Evolutionary conservation across 305 asterid species (phyloP).

Genomic region (Fraxinus latifolia): DNA sequence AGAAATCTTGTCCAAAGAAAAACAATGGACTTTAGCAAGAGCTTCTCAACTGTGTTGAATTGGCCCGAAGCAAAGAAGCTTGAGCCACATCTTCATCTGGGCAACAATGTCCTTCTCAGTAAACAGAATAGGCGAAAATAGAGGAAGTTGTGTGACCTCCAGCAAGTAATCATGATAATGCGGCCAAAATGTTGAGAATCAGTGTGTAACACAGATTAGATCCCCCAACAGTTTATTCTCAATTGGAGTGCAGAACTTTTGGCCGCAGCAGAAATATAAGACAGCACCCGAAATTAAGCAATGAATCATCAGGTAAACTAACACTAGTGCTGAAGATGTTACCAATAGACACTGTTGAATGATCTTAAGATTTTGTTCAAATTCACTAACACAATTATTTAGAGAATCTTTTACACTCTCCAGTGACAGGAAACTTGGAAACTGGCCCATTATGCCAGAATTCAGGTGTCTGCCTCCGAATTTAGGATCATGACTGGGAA

Average conservation of each 20-base stretch:
- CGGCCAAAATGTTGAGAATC: conserved; percentile 71
- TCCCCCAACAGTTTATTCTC: conserved; percentile 99
- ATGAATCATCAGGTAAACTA: conserved; percentile 56
- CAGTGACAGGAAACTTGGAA: conserved; percentile 55
- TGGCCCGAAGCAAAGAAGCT: conserved; percentile 55
- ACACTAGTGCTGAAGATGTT: conserved; percentile 69
- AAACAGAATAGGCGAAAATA: conserved; percentile 71
- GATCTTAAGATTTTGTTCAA: conserved; percentile 67
- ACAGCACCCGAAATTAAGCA: conserved; percentile 59
- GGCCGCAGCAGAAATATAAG: conserved; percentile 76
- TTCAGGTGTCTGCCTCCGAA: conserved; percentile 30
- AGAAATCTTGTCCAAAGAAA: conserved; percentile 78
- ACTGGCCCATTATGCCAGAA: conserved; percentile 56
- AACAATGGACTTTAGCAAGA: conserved; percentile 68
- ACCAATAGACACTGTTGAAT: conserved; percentile 78
- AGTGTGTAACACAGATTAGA: conserved; percentile 46
- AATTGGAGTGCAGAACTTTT: conserved; percentile 67
- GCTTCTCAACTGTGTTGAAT: conserved; percentile 54
- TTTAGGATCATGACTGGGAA: conserved; percentile 34
- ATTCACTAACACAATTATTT: conserved; percentile 64
- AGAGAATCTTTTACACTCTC: conserved; percentile 81
- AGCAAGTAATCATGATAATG: conserved; percentile 69
- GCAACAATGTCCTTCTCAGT: conserved; percentile 64
- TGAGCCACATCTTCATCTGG: conserved; percentile 59
- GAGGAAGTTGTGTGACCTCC: conserved; percentile 66